phyloP scores from a whole-genome alignment of 2,329 filamentous ascomycete species.

The Microcyclosporella mali region DNA sequence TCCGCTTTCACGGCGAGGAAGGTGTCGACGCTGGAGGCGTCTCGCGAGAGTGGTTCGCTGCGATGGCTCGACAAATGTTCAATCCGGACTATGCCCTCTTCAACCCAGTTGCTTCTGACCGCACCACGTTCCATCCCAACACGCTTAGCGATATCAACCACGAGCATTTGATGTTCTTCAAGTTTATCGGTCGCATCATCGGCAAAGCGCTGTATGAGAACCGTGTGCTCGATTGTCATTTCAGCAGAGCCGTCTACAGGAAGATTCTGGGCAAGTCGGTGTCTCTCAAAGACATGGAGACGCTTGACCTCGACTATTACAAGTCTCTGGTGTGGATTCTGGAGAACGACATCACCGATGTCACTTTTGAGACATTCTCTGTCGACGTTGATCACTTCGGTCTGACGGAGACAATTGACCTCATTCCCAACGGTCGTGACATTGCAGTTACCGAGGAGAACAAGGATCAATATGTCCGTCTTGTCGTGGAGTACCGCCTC shows the following conservation, averaged over 20 bases:
- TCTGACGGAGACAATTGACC: slow-evolving; percentile 77
- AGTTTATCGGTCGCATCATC: slow-evolving; percentile 97
- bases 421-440: slow-evolving; percentile 81
- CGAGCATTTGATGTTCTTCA: slow-evolving; percentile 97
- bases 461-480: slow-evolving; percentile 93
- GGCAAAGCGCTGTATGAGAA: slow-evolving; percentile 97
- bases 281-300: slow-evolving; percentile 99
- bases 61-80: slow-evolving; percentile 96
- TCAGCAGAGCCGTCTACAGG: slow-evolving; percentile 97
- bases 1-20: slow-evolving; percentile 94
- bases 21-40: slow-evolving; percentile 97
- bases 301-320: slow-evolving; percentile 96
- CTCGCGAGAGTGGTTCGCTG: slow-evolving; percentile 98
- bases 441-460: slow-evolving; percentile 95
- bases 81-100: slow-evolving; percentile 96
- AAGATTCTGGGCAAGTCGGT: slow-evolving; percentile 90
- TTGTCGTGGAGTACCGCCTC: slow-evolving; percentile 90
- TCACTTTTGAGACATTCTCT: slow-evolving; percentile 94
- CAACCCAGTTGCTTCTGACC: slow-evolving; percentile 91
- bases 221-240: slow-evolving; percentile 93
- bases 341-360: slow-evolving; percentile 96
- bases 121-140: slow-evolving; percentile 98
- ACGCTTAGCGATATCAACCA: slow-evolving; percentile 88
- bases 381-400: slow-evolving; percentile 93
- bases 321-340: slow-evolving; percentile 98